Evolutionary conservation across 73 alveolate species (phyloP), one percentile per base, ranked within the genome.

Genomic region (Uronychia binucleata): DNA sequence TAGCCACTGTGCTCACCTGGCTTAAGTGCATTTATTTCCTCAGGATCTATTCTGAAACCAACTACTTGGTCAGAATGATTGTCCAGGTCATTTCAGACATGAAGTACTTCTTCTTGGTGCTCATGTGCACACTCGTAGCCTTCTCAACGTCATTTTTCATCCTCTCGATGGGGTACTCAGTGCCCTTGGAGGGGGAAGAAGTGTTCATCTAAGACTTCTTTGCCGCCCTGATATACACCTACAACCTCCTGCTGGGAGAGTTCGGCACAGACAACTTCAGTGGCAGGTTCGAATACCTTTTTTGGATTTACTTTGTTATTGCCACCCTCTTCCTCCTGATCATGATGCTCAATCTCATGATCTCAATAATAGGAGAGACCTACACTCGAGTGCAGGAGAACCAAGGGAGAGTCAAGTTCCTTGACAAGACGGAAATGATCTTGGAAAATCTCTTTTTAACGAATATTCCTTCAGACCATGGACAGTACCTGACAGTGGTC

Each of bases 1-100:
- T 84, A 8, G 74, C 85, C 25, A 74, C 84, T 31, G 34, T 84
- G 8, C 33, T 84, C 46, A 76, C 79, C 28, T 84, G 90, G 90
- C 33, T 77, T 14, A 84, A 84, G 59, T 57, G 77, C 78, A 30
- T 84, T 33, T 84, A 84, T 76, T 84, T 84, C 79, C 34, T 84
- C 32, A 75, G 90, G 32, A 76, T 84, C 30, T 84, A 32, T 34
- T 77, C 26, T 30, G 13, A 77, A 27, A 84, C 90, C 8, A 81
- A 81, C 25, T 84, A 84, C 35, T 76, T 84, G 31, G 58, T 84
- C 26, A 75, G 59, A 33, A 27, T 57, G 78, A 33, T 84, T 27
- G 32, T 57, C 31, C 27, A 77, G 25, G 90, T 84, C 35, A 67
- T 84, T 30, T 26, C 8, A n/a, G 84, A 82, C 5, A 82, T 82